Evolutionary conservation across 2,329 filamentous ascomycete genomes (phyloP), one percentile per base, ranked within the genome.

Genomic region (Bipolaris cookei): DNA sequence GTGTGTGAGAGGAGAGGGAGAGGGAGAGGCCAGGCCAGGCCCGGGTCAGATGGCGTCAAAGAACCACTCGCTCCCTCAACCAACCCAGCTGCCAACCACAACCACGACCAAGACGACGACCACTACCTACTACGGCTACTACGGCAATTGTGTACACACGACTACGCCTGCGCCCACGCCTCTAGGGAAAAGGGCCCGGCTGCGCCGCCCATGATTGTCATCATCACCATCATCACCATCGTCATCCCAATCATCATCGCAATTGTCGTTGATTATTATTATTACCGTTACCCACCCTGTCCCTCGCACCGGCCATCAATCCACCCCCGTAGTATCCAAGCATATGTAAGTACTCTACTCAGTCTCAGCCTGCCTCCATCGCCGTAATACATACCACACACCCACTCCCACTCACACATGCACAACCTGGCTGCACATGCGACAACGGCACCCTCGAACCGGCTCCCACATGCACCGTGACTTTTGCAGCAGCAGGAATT

Each of bases 381-480:
- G 50, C 43, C 43, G 25, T 28, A 10, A 28, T 28, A 28, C 46
- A 55, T 39, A 34, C 43, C 46, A 25, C 46, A 20, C 37, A 21
- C 37, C 7, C 35, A 38, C 35, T 16, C 35, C 16, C 35, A 38
- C 35, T 8, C 35, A 39, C 37, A 39, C 21, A 25, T 14, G 21
- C 39, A 25, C 21, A n/a, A 42, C 8, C 20, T 37, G 44, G 30
- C 30, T 6, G 30, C 30, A 46, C 44, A 34, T 46, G 43, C 43
- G 44, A 46, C 49, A 57, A 55, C 58, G 49, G 63, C 58, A 46
- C 54, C 55, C 62, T 54, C 54, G 56, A 58, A 60, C 56, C 65
- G 58, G 45, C 60, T 62, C 58, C 58, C 54, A 35, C 32, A 37
- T 46, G 25, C n/a, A 37, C 34, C 13, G 38, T 47, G 37, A 47